phyloP scores from a whole-genome alignment of 768 basidiomycete genomes.

The Tulasnella sp. region DNA sequence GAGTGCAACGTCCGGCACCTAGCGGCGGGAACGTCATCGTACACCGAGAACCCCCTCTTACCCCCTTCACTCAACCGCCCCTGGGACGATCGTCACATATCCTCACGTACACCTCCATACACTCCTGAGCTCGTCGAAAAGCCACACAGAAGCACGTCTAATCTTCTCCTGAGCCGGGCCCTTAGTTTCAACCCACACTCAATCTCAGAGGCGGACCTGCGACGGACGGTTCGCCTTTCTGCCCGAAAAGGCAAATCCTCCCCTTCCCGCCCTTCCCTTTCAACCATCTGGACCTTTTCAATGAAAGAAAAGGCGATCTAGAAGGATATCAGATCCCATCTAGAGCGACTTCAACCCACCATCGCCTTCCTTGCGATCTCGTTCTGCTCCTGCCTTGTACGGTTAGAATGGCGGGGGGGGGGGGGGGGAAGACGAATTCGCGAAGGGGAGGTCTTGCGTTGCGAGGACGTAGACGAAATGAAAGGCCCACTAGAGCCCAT shows the following conservation, averaged over 20 bases:
- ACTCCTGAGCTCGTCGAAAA: background rate
- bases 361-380: background rate
- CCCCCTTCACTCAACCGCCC: background rate
- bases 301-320: background rate
- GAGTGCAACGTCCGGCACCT: conserved; percentile 2
- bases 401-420: background rate
- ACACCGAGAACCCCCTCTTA: conserved; percentile 5
- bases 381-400: conserved; percentile 1
- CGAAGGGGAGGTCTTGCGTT: background rate
- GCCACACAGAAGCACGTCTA: conserved; percentile 17
- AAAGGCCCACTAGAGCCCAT: conserved; percentile 7
- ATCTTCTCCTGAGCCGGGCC: background rate
- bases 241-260: conserved; percentile 13
- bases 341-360: conserved; percentile 12
- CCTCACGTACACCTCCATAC: background rate
- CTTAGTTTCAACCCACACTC: conserved; percentile 11
- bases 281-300: conserved; percentile 5
- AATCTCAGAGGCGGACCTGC: background rate
- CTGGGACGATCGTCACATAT: background rate
- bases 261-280: conserved; percentile 16
- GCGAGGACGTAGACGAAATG: conserved; percentile 1
- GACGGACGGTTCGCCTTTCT: background rate
- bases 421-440: background rate
- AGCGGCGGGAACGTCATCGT: background rate
- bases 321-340: conserved; percentile 12